A percentile compares a stretch with the other conserved stretches of the same genome.
phyloP scores from a whole-genome alignment of 2,329 filamentous ascomycete species.

The Byssochlamys sp. region DNA sequence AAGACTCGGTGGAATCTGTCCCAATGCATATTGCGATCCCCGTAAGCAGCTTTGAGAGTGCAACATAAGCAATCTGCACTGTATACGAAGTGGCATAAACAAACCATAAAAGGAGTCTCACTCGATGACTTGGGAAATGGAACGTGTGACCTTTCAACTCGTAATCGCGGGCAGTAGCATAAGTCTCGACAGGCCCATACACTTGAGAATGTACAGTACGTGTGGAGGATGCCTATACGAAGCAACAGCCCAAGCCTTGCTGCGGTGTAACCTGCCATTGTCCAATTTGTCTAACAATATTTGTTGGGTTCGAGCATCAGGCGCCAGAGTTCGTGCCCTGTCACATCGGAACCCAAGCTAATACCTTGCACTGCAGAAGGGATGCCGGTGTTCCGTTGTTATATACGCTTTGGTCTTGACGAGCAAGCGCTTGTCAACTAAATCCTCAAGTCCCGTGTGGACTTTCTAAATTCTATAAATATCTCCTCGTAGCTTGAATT shows the following conservation, averaged over 20 bases:
- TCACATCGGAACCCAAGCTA: neutral
- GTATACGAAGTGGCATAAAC: too few species aligned
- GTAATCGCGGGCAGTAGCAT: neutral
- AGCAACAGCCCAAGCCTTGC: neutral
- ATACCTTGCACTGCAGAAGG: neutral
- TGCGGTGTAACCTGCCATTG: neutral
- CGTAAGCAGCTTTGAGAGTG: too few species aligned
- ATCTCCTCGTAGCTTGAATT: neutral
- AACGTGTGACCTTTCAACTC: neutral
- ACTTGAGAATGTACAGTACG: neutral
- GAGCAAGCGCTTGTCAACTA: neutral
- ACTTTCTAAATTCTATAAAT: neutral
- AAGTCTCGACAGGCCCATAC: neutral
- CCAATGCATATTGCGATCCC: neutral
- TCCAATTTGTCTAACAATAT: neutral
- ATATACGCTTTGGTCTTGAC: neutral
- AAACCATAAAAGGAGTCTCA: neutral
- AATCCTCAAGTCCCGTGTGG: neutral
- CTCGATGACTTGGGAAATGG: neutral
- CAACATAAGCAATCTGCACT: too few species aligned
- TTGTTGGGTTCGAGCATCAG: neutral
- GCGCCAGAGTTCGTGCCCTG: neutral
- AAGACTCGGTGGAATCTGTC: neutral
- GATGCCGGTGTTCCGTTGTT: neutral
- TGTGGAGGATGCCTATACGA: neutral